Percentiles rank a stretch among this genome's conserved stretches.
Conservation (phyloP, 805 yeast species). For the Phaffomyces antillensis region DNA sequence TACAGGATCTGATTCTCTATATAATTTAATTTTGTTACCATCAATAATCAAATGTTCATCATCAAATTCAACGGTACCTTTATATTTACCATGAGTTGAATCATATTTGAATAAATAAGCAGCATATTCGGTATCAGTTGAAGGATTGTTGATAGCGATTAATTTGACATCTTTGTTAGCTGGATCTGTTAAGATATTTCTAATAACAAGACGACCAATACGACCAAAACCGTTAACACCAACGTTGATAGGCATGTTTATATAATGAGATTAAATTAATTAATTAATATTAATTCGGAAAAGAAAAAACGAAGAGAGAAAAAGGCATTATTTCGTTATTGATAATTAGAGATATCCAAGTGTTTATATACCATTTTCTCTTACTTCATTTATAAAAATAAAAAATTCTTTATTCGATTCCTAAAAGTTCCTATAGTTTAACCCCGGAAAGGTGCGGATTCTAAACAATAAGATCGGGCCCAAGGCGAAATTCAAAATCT, state of each 20-base stretch:
- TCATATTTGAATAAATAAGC: constrained; percentile 95
- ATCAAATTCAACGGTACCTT: constrained; percentile 60
- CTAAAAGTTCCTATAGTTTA: too few species aligned
- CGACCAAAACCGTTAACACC: constrained; percentile 96
- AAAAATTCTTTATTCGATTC: too few species aligned
- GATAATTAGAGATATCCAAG: too few species aligned
- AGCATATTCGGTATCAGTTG: constrained; percentile 84
- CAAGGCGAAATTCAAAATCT: constrained; percentile 1
- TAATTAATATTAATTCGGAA: not conserved
- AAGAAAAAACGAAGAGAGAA: not conserved
- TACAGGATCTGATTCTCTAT: constrained; percentile 81
- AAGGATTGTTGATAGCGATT: constrained; percentile 88
- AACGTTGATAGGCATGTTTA: constrained; percentile 27
- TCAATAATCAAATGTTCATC: constrained; percentile 58
- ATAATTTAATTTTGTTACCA: constrained; percentile 59
- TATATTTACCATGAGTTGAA: constrained; percentile 83
- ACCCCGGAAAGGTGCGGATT: too few species aligned
- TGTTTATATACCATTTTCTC: too few species aligned
- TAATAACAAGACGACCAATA: constrained; percentile 83
- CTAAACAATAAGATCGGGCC: too few species aligned
- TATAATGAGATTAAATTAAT: not conserved
- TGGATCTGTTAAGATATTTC: constrained; percentile 62
- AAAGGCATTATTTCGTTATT: too few species aligned
- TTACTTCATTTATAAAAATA: too few species aligned
- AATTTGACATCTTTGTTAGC: constrained; percentile 44